phyloP scores from a whole-genome alignment of 2,329 filamentous ascomycete species.

The Grosmannia clavigera region DNA sequence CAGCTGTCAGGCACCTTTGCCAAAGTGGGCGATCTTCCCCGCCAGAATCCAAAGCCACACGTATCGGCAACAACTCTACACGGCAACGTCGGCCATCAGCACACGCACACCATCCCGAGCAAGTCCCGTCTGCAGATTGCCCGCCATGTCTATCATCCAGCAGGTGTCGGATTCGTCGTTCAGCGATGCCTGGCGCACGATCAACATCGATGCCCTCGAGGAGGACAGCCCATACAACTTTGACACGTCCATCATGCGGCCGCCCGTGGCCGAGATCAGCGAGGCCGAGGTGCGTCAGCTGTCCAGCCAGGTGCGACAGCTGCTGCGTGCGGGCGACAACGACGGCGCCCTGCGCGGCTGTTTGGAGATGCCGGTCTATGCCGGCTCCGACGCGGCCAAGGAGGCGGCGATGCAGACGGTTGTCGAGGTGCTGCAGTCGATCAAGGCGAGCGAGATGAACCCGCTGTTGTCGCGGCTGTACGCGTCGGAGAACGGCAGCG shows the following conservation, averaged over 20 bases:
- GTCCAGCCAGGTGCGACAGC: conserved; percentile 71
- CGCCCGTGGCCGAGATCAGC: conserved; percentile 59
- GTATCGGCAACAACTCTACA: not conserved
- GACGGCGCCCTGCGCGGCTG: conserved; percentile 78
- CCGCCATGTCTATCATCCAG: conserved; percentile 53
- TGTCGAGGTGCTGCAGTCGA: conserved; percentile 86
- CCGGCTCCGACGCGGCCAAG: conserved; percentile 45
- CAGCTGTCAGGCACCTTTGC: not conserved
- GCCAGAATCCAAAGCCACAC: not conserved
- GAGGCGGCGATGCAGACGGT: conserved; percentile 80
- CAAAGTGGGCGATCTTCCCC: not conserved
- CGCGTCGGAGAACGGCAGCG: conserved; percentile 62
- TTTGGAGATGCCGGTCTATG: conserved; percentile 74
- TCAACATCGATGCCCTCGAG: conserved; percentile 86
- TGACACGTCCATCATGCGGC: conserved; percentile 71
- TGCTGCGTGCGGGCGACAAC: conserved; percentile 73
- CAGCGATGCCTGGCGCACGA: conserved; percentile 65
- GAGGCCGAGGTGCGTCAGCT: conserved; percentile 69
- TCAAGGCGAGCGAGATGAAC: conserved; percentile 92
- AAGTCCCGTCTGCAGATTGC: not conserved
- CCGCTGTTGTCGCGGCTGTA: conserved; percentile 76
- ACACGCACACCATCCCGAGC: not conserved
- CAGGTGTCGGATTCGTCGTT: conserved; percentile 49
- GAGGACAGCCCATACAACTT: conserved; percentile 89
- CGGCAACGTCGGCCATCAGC: not conserved